Base-by-base conservation (phyloP, 257 asterid genomes). In the Fraxinus americana region DNA sequence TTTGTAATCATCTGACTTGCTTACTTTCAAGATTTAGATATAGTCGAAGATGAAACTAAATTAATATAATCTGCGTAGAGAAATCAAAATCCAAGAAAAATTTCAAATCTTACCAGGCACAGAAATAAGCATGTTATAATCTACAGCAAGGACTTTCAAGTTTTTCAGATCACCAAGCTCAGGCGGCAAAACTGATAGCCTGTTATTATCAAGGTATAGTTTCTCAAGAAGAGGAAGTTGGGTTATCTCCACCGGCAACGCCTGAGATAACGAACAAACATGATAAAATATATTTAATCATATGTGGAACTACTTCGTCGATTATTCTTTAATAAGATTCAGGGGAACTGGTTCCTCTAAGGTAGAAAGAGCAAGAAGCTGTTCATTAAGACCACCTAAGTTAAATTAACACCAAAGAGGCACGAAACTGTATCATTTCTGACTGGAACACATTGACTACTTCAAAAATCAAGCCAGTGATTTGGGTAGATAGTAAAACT, bases 61-160 rank as follows among this genome's bases (percentile, higher is more conserved):
- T 36, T 54, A 25, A 10, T 67, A 72, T 76, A 80, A 32, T 59
- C 71, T 38, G 36, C 4, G 29, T 63, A 77, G 72, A 81, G 69
- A 30, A 78, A 48, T 69, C 59, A 39, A 39, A 39, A 39, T 39
- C 45, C 45, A 39, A 8, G 45, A 39, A 39, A 39, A 2, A 8
- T 39, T 39, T 77, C 65, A 68, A 69, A 72, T 74, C 95, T 83
- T 91, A 96, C 99, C 99, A 57, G 99, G 99, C 70, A 96, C 95
- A 35, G 98, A 89, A 79, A 89, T 85, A 69, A 96, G 91, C 90
- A 89, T 80, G 90, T 96, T 96, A 85, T 86, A 84, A 91, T 96
- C 99, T 71, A 86, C 96, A 3, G 96, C 94, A 78, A 96, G 96
- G 86, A 93, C 98, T 91, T 93, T 92, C 88, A 96, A 84, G 77